These are phyloP conservation scores for Aspergillus udagawae DNA, from an alignment of 2,329 filamentous ascomycete genomes.

Conservation along the genomic window DNA sequence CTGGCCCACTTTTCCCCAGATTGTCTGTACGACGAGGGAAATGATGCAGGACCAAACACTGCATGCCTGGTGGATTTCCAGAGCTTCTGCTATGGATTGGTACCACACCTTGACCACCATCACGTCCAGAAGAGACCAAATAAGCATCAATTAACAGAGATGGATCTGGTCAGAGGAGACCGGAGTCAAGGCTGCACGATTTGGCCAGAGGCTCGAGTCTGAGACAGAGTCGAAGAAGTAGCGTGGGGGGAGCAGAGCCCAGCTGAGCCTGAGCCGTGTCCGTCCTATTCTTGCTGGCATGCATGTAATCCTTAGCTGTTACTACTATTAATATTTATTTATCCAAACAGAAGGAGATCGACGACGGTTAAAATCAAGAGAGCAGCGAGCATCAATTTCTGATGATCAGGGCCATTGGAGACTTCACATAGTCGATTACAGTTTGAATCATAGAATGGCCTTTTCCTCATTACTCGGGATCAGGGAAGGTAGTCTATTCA, in stretches of 20 bases:
- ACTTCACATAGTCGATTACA: background rate
- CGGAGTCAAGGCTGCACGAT: background rate
- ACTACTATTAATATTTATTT: constrained; percentile 3
- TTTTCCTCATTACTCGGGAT: background rate
- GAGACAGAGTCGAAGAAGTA: constrained; percentile 8
- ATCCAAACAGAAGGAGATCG: background rate
- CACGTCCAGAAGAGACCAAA: background rate
- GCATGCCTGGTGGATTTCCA: background rate
- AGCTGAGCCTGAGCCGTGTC: constrained; percentile 21
- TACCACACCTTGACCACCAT: background rate
- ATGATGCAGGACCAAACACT: background rate
- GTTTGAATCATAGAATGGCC: no score
- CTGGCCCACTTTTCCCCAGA: constrained; percentile 23
- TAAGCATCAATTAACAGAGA: background rate
- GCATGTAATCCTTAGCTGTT: constrained; percentile 14
- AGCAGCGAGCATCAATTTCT: background rate
- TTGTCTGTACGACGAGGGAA: constrained; percentile 7
- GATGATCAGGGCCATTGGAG: background rate
- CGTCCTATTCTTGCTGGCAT: constrained; percentile 12
- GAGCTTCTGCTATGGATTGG: background rate
- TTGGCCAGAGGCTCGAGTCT: background rate
- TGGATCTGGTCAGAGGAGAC: background rate
- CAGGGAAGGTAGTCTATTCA: no score
- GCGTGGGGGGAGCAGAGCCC: constrained; percentile 18
- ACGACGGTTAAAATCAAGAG: background rate